Evolutionary conservation across 2,329 filamentous ascomycete genomes (phyloP).

Genomic region (Colletotrichum australisinense): DNA sequence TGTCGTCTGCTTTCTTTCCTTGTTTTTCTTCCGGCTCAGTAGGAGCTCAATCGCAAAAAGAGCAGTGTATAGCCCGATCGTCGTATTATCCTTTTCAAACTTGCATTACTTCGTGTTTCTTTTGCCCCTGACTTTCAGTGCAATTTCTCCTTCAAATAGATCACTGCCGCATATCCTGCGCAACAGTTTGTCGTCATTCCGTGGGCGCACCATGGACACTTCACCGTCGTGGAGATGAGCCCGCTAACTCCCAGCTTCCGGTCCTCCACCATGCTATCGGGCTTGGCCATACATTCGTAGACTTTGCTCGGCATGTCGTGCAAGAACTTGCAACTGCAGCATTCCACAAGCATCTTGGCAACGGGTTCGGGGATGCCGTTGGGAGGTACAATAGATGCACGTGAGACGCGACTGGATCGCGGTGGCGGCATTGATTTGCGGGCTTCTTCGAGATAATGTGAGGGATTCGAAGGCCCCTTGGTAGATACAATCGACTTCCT

Average conservation of each 20-base stretch:
- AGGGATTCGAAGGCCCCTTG: constrained; percentile 20
- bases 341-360: constrained; percentile 74
- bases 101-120: background rate
- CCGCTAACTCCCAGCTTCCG: constrained; percentile 64
- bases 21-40: background rate
- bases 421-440: constrained; percentile 27
- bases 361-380: constrained; percentile 51
- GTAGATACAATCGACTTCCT: constrained; percentile 15
- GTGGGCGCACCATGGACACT: constrained; percentile 79
- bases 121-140: constrained; percentile 50
- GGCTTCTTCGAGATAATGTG: constrained; percentile 28
- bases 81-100: background rate
- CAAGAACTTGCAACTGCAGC: constrained; percentile 72
- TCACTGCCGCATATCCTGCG: constrained; percentile 74
- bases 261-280: constrained; percentile 65
- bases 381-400: constrained; percentile 22
- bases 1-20: background rate
- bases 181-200: constrained; percentile 77
- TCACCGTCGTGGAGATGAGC: constrained; percentile 69
- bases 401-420: constrained; percentile 23
- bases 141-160: constrained; percentile 73
- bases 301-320: constrained; percentile 74
- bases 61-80: background rate
- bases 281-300: constrained; percentile 73
- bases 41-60: background rate